Percentiles rank a stretch among this genome's conserved stretches.
These are phyloP conservation scores for Ustilago curta DNA, from an alignment of 1,284 basidiomycete genomes.

Conservation along the genomic window DNA sequence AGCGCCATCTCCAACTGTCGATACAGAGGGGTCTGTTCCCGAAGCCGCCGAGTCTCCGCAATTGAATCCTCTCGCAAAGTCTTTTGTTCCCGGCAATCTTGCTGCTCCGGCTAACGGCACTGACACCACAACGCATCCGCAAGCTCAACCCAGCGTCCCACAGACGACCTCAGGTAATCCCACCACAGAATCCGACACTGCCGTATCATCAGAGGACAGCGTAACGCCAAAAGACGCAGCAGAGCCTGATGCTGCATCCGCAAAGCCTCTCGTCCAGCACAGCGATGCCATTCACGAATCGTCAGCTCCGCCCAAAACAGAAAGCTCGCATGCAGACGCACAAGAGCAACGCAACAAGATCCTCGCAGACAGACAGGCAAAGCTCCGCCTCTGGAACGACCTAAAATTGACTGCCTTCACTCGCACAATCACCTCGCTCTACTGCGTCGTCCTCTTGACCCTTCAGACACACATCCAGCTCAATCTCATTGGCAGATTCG, in stretches of 20 bases:
- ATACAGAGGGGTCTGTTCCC: background rate
- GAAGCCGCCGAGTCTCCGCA: conserved; percentile 24
- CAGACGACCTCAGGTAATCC: background rate
- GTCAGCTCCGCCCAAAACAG: background rate
- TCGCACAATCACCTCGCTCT: conserved; percentile 84
- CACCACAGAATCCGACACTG: conserved; percentile 3
- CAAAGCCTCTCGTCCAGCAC: background rate
- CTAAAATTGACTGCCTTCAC: conserved; percentile 76
- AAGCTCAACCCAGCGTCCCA: background rate
- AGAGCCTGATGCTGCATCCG: background rate
- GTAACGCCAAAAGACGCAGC: background rate
- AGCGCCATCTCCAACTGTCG: background rate
- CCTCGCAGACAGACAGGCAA: conserved; percentile 43
- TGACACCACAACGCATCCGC: background rate
- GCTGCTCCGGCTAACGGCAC: background rate
- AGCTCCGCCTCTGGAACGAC: conserved; percentile 67
- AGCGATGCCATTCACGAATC: background rate
- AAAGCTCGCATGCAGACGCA: conserved; percentile 30
- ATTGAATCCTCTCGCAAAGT: conserved; percentile 45
- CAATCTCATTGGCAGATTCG: conserved; percentile 81
- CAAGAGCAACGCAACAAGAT: conserved; percentile 46
- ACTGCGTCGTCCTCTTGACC: conserved; percentile 82
- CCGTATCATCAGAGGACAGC: conserved; percentile 1
- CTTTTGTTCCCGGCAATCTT: conserved; percentile 31
- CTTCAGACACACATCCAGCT: conserved; percentile 86